Evolutionary conservation across 345 rosid genomes (phyloP).

Genomic region (Ailanthus altissimus): DNA sequence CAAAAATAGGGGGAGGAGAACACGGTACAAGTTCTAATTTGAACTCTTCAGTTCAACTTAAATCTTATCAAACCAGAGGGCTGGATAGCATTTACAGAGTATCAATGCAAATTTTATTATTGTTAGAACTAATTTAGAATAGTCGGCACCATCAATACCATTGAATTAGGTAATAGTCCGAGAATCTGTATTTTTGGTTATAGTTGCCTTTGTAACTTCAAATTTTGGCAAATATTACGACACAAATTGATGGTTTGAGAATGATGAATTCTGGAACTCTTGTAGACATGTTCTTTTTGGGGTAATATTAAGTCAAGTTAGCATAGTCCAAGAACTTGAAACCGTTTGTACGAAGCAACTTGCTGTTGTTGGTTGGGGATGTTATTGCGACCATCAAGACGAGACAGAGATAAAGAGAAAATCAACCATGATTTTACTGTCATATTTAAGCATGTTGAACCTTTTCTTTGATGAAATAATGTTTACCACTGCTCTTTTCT

Average conservation of each 20-base stretch:
- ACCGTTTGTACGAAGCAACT: background rate
- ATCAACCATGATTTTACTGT: background rate
- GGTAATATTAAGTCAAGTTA: background rate
- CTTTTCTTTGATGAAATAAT: background rate
- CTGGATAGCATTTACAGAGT: background rate
- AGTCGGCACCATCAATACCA: background rate
- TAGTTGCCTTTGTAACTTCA: background rate
- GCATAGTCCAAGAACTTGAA: background rate
- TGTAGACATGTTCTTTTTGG: background rate
- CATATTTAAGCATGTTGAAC: background rate
- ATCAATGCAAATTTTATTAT: background rate
- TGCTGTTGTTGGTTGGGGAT: background rate
- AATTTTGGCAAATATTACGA: background rate
- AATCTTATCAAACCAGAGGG: background rate
- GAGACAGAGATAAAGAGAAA: background rate
- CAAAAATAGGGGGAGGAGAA: conserved; percentile 13
- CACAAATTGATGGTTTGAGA: background rate
- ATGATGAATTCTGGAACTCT: background rate
- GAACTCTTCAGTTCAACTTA: background rate
- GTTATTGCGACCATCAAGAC: background rate
- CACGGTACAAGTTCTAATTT: conserved; percentile 30
- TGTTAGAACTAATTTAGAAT: background rate
- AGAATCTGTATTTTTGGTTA: background rate
- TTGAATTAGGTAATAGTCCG: background rate
- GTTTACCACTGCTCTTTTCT: background rate